Evolutionary conservation across 768 basidiomycete species (phyloP).

Genomic region (Collybiopsis confluens): DNA sequence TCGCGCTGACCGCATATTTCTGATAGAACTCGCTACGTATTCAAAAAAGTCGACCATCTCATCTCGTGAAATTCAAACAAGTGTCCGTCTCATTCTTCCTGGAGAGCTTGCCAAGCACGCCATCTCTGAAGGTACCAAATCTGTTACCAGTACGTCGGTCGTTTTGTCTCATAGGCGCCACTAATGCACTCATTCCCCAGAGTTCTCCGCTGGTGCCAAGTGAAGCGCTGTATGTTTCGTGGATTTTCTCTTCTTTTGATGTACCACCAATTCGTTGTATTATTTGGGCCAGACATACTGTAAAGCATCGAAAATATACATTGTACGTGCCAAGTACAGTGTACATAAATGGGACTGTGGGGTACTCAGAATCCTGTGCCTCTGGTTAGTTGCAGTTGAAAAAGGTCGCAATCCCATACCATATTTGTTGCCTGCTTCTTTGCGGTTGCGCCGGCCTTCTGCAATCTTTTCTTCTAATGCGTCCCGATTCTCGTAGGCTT

Average conservation of each 20-base stretch:
- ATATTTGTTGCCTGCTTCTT: slow-evolving; percentile 91
- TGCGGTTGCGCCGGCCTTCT: slow-evolving; percentile 76
- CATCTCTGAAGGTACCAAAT: slow-evolving; percentile 85
- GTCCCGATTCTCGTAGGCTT: slow-evolving; percentile 82
- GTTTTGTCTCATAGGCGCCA: neutral
- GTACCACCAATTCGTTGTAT: slow-evolving; percentile 4
- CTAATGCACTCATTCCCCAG: slow-evolving; percentile 20
- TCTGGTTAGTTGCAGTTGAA: too few relatives aligned
- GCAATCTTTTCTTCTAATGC: slow-evolving; percentile 81
- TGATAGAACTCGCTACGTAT: slow-evolving; percentile 87
- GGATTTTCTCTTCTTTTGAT: neutral
- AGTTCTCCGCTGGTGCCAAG: slow-evolving; percentile 61
- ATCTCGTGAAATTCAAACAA: slow-evolving; percentile 96
- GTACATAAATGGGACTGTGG: too few relatives aligned
- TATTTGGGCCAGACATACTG: slow-evolving; percentile 3
- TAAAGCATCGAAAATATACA: slow-evolving; percentile 3
- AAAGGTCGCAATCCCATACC: slow-evolving; percentile 37
- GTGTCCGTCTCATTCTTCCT: slow-evolving; percentile 91
- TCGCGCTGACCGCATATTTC: neutral
- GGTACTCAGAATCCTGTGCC: too few relatives aligned
- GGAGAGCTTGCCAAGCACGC: slow-evolving; percentile 99
- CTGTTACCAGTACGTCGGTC: slow-evolving; percentile 44
- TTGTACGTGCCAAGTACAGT: too few relatives aligned
- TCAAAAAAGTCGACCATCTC: slow-evolving; percentile 99
- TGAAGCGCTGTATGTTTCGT: slow-evolving; percentile 21